Conservation (phyloP, 1,139 yeast genomes). For the Martiniozyma asiatica region DNA sequence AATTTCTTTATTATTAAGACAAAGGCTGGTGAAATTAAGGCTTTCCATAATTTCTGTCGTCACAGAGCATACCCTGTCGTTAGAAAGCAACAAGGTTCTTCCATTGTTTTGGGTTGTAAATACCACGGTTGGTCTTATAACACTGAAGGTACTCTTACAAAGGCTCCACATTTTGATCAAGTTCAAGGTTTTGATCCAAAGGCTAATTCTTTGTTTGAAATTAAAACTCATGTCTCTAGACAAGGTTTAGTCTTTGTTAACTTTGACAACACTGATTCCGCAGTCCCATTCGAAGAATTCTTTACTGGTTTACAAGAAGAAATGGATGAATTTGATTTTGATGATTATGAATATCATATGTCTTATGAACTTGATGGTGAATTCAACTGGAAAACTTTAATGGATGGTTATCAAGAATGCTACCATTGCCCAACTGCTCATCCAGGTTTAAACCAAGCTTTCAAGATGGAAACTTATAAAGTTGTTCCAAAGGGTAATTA, state of each 20-base stretch:
- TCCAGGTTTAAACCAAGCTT: slow-evolving; percentile 45
- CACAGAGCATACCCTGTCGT: slow-evolving; percentile 55
- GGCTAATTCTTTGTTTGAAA: slow-evolving; percentile 43
- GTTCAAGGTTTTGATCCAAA: slow-evolving; percentile 46
- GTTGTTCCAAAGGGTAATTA: slow-evolving; percentile 48
- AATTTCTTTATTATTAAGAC: slow-evolving; percentile 45
- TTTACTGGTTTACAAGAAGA: slow-evolving; percentile 38
- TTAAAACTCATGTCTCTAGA: slow-evolving; percentile 40
- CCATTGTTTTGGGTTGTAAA: slow-evolving; percentile 44
- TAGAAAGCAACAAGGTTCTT: slow-evolving; percentile 45
- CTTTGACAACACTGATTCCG: slow-evolving; percentile 29
- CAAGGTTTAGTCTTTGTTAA: slow-evolving; percentile 48
- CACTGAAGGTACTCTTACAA: slow-evolving; percentile 42
- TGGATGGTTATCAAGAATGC: slow-evolving; percentile 60
- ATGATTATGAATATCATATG: slow-evolving; percentile 53
- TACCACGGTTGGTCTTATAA: slow-evolving; percentile 61
- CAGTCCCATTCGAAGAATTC: slow-evolving; percentile 37
- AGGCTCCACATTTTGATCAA: slow-evolving; percentile 50
- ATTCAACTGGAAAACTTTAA: slow-evolving; percentile 54
- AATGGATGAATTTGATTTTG: slow-evolving; percentile 44
- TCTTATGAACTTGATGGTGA: slow-evolving; percentile 52
- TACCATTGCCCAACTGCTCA: slow-evolving; percentile 60
- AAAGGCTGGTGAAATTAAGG: slow-evolving; percentile 38
- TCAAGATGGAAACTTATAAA: slow-evolving; percentile 52
- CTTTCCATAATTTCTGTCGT: slow-evolving; percentile 54